A percentile compares a stretch with the other conserved stretches of the same genome.
Conservation (phyloP, 768 basidiomycete species). For the Hortiboletus campestris region DNA sequence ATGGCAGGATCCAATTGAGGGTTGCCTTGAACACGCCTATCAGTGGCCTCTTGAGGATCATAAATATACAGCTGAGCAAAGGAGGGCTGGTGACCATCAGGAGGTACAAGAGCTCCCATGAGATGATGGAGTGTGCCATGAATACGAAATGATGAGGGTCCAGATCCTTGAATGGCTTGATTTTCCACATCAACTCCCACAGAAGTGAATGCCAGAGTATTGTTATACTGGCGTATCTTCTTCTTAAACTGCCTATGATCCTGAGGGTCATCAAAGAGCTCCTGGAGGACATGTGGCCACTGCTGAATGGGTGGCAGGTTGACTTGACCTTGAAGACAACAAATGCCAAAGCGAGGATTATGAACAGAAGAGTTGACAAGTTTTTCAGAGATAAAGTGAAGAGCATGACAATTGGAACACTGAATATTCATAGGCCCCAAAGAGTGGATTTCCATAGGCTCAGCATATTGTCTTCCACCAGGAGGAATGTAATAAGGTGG, state of each 20-base stretch:
- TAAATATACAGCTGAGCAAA: conserved; percentile 45
- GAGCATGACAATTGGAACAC: conserved; percentile 16
- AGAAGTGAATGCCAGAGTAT: conserved; percentile 6
- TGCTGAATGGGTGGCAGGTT: conserved; percentile 16
- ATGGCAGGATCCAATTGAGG: conserved; percentile 14
- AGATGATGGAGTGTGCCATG: conserved; percentile 38
- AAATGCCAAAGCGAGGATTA: conserved; percentile 22
- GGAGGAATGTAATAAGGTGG: conserved; percentile 1
- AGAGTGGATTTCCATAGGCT: no score
- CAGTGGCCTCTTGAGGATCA: conserved; percentile 36
- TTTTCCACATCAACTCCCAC: background rate
- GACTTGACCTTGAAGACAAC: conserved; percentile 30
- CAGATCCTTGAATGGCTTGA: conserved; percentile 19
- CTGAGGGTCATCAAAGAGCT: conserved; percentile 15
- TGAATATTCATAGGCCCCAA: conserved; percentile 6
- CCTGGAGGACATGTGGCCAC: conserved; percentile 14
- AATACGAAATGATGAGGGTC: conserved; percentile 18
- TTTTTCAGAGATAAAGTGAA: conserved; percentile 17
- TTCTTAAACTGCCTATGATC: conserved; percentile 21
- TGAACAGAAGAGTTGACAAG: background rate
- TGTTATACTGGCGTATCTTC: conserved; percentile 42
- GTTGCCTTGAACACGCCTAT: conserved; percentile 26
- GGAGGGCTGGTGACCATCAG: conserved; percentile 12
- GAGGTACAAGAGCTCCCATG: conserved; percentile 33
- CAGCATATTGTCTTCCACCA: conserved; percentile 11